Evolutionary conservation across 1,284 basidiomycete species (phyloP).

Genomic region (Retiboletus flavoniger): DNA sequence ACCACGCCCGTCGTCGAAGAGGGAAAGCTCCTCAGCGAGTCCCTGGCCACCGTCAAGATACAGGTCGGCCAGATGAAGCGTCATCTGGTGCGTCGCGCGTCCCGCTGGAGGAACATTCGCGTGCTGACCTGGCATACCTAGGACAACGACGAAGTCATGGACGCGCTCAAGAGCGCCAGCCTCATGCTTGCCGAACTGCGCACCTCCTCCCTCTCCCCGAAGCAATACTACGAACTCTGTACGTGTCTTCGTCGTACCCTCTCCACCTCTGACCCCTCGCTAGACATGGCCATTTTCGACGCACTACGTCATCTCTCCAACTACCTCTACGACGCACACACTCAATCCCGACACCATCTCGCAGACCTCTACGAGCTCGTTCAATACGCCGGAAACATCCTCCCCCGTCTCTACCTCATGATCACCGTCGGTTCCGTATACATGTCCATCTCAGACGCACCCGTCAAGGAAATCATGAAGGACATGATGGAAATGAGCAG

Average conservation of each 20-base stretch:
- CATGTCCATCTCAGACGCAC: conserved; percentile 94
- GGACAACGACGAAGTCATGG: conserved; percentile 96
- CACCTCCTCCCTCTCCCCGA: conserved; percentile 87
- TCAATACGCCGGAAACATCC: conserved; percentile 94
- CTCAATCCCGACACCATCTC: conserved; percentile 84
- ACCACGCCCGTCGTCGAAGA: conserved; percentile 48
- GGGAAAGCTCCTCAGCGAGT: conserved; percentile 80
- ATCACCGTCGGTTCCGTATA: conserved; percentile 97
- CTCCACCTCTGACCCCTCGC: not conserved
- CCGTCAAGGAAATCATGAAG: conserved; percentile 98
- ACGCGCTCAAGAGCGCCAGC: conserved; percentile 92
- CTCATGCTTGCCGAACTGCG: conserved; percentile 93
- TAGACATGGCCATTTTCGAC: conserved; percentile 97
- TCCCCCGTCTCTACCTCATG: conserved; percentile 94
- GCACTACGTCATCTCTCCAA: conserved; percentile 90
- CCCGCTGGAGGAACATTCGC: too few relatives aligned
- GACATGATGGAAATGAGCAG: conserved; percentile 99
- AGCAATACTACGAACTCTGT: conserved; percentile 98
- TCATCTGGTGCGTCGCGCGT: conserved; percentile 66
- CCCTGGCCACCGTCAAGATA: conserved; percentile 84
- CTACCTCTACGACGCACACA: conserved; percentile 92
- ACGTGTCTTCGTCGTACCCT: conserved; percentile 30
- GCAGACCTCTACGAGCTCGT: conserved; percentile 97
- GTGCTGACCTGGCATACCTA: conserved; percentile 31
- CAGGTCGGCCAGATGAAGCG: conserved; percentile 93